Percentiles rank a stretch among this genome's conserved stretches.
Conservation (phyloP, 345 rosid species). For the Balakata baccata region DNA sequence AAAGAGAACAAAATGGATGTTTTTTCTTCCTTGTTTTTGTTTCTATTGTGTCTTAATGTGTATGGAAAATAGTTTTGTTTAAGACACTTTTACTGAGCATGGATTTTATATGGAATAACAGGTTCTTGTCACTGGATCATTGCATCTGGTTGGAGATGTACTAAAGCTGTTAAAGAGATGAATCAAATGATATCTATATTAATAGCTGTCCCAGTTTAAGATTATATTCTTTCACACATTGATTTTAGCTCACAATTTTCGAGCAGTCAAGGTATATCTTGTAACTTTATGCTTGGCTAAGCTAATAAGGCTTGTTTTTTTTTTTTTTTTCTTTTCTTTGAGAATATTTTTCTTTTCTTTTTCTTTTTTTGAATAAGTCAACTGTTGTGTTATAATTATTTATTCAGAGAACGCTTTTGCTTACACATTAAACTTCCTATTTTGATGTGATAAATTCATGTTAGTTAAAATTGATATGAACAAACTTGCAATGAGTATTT, state of each 20-base stretch:
- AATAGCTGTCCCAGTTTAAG: not conserved
- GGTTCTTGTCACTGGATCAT: conserved; percentile 85
- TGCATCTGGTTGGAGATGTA: conserved; percentile 82
- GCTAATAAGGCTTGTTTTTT: not conserved
- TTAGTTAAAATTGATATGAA: no score
- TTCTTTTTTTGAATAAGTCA: not conserved
- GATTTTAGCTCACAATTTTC: not conserved
- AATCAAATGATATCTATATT: conserved; percentile 35
- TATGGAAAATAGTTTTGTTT: not conserved
- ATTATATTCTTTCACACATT: conserved; percentile 10
- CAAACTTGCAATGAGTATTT: no score
- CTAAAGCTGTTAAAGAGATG: conserved; percentile 60
- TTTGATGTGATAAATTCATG: no score
- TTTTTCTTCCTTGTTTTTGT: not conserved
- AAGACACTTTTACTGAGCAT: conserved; percentile 6
- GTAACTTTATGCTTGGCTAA: not conserved
- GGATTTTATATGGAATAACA: conserved; percentile 23
- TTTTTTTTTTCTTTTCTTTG: not conserved
- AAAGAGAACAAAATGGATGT: no score
- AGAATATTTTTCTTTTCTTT: no score
- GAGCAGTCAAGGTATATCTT: not conserved
- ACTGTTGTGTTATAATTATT: not conserved
- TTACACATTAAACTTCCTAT: no score
- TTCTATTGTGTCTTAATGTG: not conserved
- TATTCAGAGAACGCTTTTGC: no score